Percentiles rank a stretch among this genome's conserved stretches.
Evolutionary conservation across 768 basidiomycete genomes (phyloP).

Genomic region (Lactarius evosmus): DNA sequence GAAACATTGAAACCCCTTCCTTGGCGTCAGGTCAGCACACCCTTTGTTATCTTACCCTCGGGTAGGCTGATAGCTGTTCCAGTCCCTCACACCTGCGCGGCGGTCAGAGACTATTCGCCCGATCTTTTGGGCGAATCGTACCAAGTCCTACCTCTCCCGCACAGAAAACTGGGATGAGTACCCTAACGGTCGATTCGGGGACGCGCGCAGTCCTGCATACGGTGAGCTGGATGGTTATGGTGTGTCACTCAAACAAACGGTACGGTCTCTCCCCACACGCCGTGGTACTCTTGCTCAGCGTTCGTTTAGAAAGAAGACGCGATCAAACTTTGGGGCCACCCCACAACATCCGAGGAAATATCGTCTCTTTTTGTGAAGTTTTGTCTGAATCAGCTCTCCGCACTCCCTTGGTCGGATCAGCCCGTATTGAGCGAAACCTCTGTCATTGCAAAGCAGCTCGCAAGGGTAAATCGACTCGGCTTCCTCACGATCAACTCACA

Average conservation of each 20-base stretch:
- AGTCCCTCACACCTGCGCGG: conserved; percentile 91
- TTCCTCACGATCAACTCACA: conserved; percentile 98
- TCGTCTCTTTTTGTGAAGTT: conserved; percentile 76
- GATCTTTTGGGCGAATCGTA: conserved; percentile 98
- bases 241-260: conserved; percentile 86
- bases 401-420: conserved; percentile 95
- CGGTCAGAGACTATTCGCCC: conserved; percentile 92
- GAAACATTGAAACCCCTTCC: conserved; percentile 94
- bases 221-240: conserved; percentile 98
- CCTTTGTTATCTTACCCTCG: conserved; percentile 12
- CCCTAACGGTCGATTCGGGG: conserved; percentile 98
- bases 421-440: conserved; percentile 80
- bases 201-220: conserved; percentile 95
- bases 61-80: conserved; percentile 24
- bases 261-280: conserved; percentile 35
- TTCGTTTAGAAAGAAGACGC: conserved; percentile 75
- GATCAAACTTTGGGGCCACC: conserved; percentile 83
- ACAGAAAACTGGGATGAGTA: conserved; percentile 99
- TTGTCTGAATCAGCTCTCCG: conserved; percentile 66
- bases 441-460: conserved; percentile 72
- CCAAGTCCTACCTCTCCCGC: conserved; percentile 91
- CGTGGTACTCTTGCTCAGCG: neutral
- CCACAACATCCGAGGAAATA: conserved; percentile 62
- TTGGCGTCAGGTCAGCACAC: conserved; percentile 79
- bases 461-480: conserved; percentile 84